Percentiles rank a stretch among this genome's conserved stretches.
phyloP scores from a whole-genome alignment of 192 early-diverging fungal species.

The Podila verticillata region DNA sequence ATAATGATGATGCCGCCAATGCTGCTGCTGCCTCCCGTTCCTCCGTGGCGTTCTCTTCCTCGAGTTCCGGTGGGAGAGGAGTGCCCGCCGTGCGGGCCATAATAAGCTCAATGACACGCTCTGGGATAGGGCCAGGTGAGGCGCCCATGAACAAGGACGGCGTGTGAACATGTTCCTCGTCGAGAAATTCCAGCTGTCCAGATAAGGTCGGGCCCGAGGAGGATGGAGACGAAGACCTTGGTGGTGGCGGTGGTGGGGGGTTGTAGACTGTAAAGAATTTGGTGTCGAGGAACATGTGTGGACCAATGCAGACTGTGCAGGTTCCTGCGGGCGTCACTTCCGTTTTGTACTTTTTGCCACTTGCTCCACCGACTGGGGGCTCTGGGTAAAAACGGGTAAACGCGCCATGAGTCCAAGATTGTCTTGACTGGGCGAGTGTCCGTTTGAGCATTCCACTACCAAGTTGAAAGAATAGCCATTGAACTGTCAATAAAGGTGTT shows the following conservation, averaged over 20 bases:
- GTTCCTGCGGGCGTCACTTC: slow-evolving; percentile 26
- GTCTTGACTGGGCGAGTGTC: slow-evolving; percentile 25
- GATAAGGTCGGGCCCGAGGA: background rate
- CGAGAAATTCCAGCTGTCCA: background rate
- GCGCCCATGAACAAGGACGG: slow-evolving; percentile 3
- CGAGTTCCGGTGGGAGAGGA: background rate
- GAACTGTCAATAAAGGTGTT: background rate
- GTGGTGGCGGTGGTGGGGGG: slow-evolving; percentile 19
- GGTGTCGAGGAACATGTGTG: slow-evolving; percentile 42
- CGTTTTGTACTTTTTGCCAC: slow-evolving; percentile 34
- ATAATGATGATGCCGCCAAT: background rate
- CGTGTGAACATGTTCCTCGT: background rate
- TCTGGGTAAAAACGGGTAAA: slow-evolving; percentile 36
- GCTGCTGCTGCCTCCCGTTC: background rate
- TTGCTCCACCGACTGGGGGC: slow-evolving; percentile 24
- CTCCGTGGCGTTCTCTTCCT: background rate
- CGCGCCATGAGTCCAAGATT: slow-evolving; percentile 39
- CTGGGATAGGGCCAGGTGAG: slow-evolving; percentile 10
- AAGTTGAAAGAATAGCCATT: background rate
- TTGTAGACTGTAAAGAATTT: slow-evolving; percentile 35
- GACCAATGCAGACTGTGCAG: slow-evolving; percentile 45
- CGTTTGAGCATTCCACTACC: slow-evolving; percentile 28
- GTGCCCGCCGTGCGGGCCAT: slow-evolving; percentile 10
- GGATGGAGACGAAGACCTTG: background rate
- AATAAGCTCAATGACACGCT: slow-evolving; percentile 30